phyloP scores from a whole-genome alignment of 768 basidiomycete genomes.

The Tremella mesenterica region DNA sequence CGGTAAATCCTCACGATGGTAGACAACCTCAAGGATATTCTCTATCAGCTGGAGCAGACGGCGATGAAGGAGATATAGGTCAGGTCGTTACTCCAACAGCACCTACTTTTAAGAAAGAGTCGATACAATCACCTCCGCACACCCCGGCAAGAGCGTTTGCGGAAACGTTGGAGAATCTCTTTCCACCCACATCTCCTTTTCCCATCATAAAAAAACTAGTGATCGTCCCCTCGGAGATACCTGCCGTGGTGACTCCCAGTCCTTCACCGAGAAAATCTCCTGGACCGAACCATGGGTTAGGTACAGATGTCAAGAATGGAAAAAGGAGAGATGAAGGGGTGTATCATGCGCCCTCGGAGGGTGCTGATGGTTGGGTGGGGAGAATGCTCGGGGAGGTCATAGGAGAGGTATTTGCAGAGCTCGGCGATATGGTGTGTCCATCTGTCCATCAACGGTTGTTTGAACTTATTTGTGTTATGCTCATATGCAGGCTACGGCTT shows the following conservation, averaged over 20 bases:
- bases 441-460: not conserved
- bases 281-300: not conserved
- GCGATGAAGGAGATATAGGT: constrained; percentile 20
- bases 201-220: constrained; percentile 56
- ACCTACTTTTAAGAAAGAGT: constrained; percentile 10
- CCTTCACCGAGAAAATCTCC: constrained; percentile 45
- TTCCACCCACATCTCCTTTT: constrained; percentile 59
- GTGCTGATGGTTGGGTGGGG: constrained; percentile 77
- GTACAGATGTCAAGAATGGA: constrained; percentile 2
- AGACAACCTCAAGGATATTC: constrained; percentile 39
- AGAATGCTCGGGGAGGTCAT: constrained; percentile 82
- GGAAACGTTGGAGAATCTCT: constrained; percentile 56
- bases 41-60: constrained; percentile 12
- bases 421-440: constrained; percentile 66
- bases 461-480: too few relatives aligned
- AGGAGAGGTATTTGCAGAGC: constrained; percentile 74
- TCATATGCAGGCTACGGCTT: constrained; percentile 55
- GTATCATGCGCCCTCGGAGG: constrained; percentile 53
- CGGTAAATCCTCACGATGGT: constrained; percentile 54
- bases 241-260: constrained; percentile 10
- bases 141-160: constrained; percentile 59
- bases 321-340: constrained; percentile 52
- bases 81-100: constrained; percentile 15
- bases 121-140: not conserved
- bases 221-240: constrained; percentile 20